Base-by-base conservation (phyloP, 2,329 filamentous ascomycete species). In the Dactylellina leptospora region DNA sequence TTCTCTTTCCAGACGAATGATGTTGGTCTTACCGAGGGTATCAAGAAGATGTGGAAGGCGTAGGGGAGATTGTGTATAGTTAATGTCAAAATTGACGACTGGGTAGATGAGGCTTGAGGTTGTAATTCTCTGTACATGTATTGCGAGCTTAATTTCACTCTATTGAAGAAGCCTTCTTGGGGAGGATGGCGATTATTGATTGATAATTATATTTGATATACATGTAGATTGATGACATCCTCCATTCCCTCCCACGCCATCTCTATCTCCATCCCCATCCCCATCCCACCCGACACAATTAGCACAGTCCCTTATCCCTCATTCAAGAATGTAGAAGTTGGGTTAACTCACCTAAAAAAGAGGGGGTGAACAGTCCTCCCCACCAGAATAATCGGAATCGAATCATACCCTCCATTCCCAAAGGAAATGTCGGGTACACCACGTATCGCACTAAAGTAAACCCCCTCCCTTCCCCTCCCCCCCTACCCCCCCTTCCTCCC, bases 1-100 rank as follows among this genome's bases (percentile, higher is more conserved):
- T 99, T 99, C 82, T 93, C 97, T 82, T 97, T 97, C 78, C 95
- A 99, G 88, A 99, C 95, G 28, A 97, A 97, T 79, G 95, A 99
- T 77, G 92, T 99, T 56, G 95, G 95, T 75, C 81, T 99, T 71
- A 96, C 92, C 6, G 93, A 96, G 85, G 89, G 88, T 28, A 85
- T 97, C 76, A 92, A 90, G 85, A 87, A 90, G 79, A 83, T 97
- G 74, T 99, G 95, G 95, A 91, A 85, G 78, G 93, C 95, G 78
- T 91, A 83, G 77, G 54, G 22, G 11, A n/a, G 11, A 40, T 40
- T 40, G 36, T n/a, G 13, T 40, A 10, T n/a, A 16, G 13, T 11
- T 40, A 40, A 40, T 16, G 36, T 6, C 36, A 40, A 40, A 6
- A 30, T 33, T 51, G n/a, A n/a, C n/a, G n/a, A n/a, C n/a, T n/a